Base-by-base conservation (phyloP, 805 yeast genomes). In the Tetrapisispora taiwanensis region DNA sequence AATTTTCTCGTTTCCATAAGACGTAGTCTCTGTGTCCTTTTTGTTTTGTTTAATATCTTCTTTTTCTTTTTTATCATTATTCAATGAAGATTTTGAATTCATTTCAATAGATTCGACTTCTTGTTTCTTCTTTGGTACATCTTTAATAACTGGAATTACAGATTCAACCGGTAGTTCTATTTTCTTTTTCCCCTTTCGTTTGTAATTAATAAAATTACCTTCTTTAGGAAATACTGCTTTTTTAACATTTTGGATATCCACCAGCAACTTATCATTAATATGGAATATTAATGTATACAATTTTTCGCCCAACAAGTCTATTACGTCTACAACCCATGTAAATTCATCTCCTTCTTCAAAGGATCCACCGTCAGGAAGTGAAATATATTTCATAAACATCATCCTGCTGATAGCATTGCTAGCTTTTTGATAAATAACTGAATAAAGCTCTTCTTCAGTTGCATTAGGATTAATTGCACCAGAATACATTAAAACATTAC, bases 301-400 rank as follows among this genome's bases (percentile, higher is more conserved):
- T 24, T 43, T 42, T 46, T 62, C 45, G 37, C 65, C 58, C 41
- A 48, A 38, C 44, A 54, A 17, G 47, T 60, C 54, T 36, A 60
- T 42, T 17, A 66, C 50, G 43, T 62, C 52, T 45, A 65, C 42
- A 49, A 62, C 33, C 65, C 63, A 63, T 6, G 44, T 43, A 39
- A 68, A 64, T 15, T 54, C 50, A 35, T 59, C 60, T 4, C 65
- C 70, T 26, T 44, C 34, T 12, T 35, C 36, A n/a, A 50, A 48
- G 2, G 49, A 44, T 18, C 30, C 14, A 4, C 50, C 52, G 27
- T 46, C 50, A 10, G 63, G 57, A 14, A 48, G 28, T 19, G 31
- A 22, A 13, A 61, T 39, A 18, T 50, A 40, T 13, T 47, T 48
- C 39, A 50, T 51, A 10, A 44, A 33, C 10, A 56, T 43, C 44